Evolutionary conservation across 805 yeast genomes (phyloP).

Genomic region (Ogataea pini): DNA sequence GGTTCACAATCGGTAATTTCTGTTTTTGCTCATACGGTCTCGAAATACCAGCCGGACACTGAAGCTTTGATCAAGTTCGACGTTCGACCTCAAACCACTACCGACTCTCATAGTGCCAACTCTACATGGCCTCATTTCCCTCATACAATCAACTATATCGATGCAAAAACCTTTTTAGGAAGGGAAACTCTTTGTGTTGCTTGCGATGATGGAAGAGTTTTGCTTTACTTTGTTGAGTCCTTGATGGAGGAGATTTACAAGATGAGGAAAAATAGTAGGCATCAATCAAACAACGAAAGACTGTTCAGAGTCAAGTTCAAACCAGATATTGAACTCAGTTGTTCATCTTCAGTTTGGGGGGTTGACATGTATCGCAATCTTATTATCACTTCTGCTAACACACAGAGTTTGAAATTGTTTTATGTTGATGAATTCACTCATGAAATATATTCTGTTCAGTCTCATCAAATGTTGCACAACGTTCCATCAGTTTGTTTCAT

Average conservation of each 20-base stretch:
- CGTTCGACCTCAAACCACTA: constrained; percentile 43
- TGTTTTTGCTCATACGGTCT: constrained; percentile 35
- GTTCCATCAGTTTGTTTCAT: constrained; percentile 53
- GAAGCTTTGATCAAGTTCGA: constrained; percentile 38
- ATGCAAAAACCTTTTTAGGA: constrained; percentile 37
- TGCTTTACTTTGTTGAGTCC: constrained; percentile 38
- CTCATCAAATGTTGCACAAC: constrained; percentile 52
- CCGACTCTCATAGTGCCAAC: constrained; percentile 38
- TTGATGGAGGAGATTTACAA: constrained; percentile 26
- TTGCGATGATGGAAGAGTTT: constrained; percentile 54
- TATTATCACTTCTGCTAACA: constrained; percentile 56
- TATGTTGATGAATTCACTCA: constrained; percentile 29
- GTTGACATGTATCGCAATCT: constrained; percentile 45
- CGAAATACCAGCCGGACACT: constrained; percentile 32
- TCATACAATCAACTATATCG: constrained; percentile 56
- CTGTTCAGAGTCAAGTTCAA: constrained; percentile 13
- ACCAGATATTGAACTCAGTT: constrained; percentile 34
- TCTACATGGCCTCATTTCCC: constrained; percentile 54
- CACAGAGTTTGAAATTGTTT: constrained; percentile 46
- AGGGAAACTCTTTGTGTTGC: constrained; percentile 49
- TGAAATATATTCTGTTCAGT: constrained; percentile 24
- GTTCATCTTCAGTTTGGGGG: constrained; percentile 63
- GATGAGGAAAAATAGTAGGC: constrained; percentile 6
- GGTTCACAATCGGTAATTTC: constrained; percentile 39
- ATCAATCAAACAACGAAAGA: not conserved